Percentiles rank a stretch among this genome's conserved stretches.
These are phyloP conservation scores for Lentithecium fluviatile DNA, from an alignment of 495 filamentous ascomycete species.

Conservation along the genomic window DNA sequence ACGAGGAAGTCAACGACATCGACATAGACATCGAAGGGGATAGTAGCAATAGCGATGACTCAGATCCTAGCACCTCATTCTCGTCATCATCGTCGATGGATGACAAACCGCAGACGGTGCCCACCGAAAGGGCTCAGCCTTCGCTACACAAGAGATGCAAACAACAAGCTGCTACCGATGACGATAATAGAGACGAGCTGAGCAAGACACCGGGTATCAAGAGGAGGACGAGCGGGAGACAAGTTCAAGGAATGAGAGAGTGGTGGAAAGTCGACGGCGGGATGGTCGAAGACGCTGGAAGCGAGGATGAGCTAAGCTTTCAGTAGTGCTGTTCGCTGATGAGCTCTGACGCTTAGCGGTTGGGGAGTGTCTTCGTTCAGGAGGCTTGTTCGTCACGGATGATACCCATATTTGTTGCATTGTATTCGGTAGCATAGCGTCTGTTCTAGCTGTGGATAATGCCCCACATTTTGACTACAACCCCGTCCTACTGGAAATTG, in stretches of 20 bases:
- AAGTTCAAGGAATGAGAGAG: not conserved
- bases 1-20: not conserved
- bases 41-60: not conserved
- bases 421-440: too few relatives aligned
- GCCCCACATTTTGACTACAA: too few relatives aligned
- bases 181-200: slow-evolving; percentile 10
- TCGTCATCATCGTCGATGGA: not conserved
- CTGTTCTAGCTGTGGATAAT: too few relatives aligned
- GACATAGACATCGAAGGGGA: not conserved
- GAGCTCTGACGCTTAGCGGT: not conserved
- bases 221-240: not conserved
- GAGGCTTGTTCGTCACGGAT: not conserved
- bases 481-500: too few relatives aligned
- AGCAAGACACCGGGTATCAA: not conserved
- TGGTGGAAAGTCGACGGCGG: not conserved
- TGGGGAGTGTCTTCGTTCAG: not conserved
- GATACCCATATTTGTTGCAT: not conserved
- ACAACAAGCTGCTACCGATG: not conserved
- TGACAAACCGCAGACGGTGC: not conserved
- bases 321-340: not conserved
- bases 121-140: not conserved
- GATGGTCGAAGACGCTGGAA: slow-evolving; percentile 6
- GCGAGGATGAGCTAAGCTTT: slow-evolving; percentile 28
- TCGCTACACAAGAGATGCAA: not conserved
- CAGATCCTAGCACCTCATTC: not conserved